phyloP scores from a whole-genome alignment of 139 green algal genomes.

The Tetratostichococcus sp. region DNA sequence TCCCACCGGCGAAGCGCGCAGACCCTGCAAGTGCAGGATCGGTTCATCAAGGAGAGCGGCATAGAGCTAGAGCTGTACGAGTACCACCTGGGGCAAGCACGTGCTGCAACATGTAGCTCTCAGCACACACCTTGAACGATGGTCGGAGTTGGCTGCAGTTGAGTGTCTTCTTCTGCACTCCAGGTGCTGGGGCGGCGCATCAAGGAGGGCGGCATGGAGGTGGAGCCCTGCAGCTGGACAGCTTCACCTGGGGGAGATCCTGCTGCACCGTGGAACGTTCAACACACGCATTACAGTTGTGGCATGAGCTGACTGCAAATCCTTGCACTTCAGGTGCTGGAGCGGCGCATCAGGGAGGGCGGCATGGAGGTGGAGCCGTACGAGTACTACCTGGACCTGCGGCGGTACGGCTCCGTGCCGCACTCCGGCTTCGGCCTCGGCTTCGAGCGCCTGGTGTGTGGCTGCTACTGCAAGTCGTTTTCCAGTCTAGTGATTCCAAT shows the following conservation, averaged over 20 bases:
- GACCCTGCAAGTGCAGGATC: too few species aligned
- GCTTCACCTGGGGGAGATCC: too few species aligned
- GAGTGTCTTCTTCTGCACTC: not conserved
- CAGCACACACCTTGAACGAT: too few species aligned
- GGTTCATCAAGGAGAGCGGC: too few species aligned
- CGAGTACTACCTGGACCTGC: constrained; percentile 92
- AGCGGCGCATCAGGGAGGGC: constrained; percentile 55
- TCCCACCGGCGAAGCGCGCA: too few species aligned
- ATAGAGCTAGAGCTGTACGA: constrained; percentile 80
- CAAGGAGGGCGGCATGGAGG: constrained; percentile 63
- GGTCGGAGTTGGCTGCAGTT: too few species aligned
- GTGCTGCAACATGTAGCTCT: too few species aligned
- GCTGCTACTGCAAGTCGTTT: too few species aligned
- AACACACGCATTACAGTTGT: too few species aligned
- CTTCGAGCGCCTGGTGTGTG: constrained; percentile 92
- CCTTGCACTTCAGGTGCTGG: constrained; percentile 50
- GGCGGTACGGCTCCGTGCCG: constrained; percentile 88
- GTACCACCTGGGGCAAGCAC: constrained; percentile 94
- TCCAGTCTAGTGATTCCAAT: too few species aligned
- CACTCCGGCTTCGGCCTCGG: constrained; percentile 95
- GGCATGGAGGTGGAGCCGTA: constrained; percentile 80
- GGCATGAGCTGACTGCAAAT: too few species aligned
- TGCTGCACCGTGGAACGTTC: too few species aligned
- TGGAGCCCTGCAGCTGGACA: constrained; percentile 63
- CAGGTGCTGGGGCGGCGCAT: constrained; percentile 65